Base-by-base conservation (phyloP, 305 asterid species). In the Rubia peregrina region DNA sequence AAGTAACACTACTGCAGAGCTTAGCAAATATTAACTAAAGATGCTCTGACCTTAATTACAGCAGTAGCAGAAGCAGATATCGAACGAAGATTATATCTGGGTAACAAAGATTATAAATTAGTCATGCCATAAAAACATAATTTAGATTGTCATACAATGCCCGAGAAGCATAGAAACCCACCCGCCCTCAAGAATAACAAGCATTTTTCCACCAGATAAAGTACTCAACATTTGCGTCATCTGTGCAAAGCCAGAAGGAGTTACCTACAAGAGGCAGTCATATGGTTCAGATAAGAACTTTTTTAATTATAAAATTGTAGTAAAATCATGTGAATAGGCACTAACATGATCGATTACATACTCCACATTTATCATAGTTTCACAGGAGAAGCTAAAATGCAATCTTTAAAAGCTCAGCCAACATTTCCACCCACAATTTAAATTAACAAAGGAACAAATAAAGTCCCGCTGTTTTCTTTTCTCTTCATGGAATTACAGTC, bases 111-210 rank as follows among this genome's bases (percentile, higher is more conserved):
- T 43, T 75, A 26, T 55, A 24, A 75, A 78, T 73, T 60, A 62
- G 70, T 68, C 62, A 63, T 71, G 44, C 77, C 68, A 69, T 0
- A 24, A 30, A 48, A 55, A 5, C 13, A 7, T 13, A 1, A 61
- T 40, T 43, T 68, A 55, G 22, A 56, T 55, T 8, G 60, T 36
- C 9, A 65, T 51, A 79, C 51, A 59, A 70, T 76, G 21, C 38
- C 61, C 67, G 53, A 38, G 68, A 70, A 42, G 46, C 24, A 70
- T 38, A 77, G 76, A 74, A 79, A 88, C 95, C 68, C 60, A 93
- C 98, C 97, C 98, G 78, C 97, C 98, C 90, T 91, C 98, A 66
- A 93, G 96, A 76, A 93, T 89, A 76, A 91, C 97, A 77, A 93
- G 88, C 77, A 91, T 80, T 85, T 91, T 93, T 84, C 98, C 96